Evolutionary conservation across 2,329 filamentous ascomycete genomes (phyloP), one percentile per base, ranked within the genome.

Genomic region (Lachnellula subtilissima): DNA sequence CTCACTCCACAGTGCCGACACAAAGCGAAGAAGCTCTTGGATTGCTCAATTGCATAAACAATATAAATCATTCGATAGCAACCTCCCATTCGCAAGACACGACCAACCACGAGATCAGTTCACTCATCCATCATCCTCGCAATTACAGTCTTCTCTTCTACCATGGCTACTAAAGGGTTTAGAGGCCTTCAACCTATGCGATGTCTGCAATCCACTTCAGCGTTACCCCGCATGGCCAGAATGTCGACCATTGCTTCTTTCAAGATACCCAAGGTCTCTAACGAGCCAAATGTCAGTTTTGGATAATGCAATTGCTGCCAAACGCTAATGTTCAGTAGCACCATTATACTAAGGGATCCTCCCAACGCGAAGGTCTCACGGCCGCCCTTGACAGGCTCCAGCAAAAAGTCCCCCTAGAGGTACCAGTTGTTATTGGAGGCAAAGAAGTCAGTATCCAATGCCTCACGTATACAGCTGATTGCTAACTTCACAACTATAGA

Each of bases 281-380:
- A 99, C 71, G 94, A 99, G 77, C 91, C 91, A n/a, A 99, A 97
- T 72, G 92, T 96, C 74, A 73, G 89, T 79, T 36, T 53, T 17
- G n/a, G 2, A 23, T 42, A 15, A 14, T 42, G 28, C 35, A 52
- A 42, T 36, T 50, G 14, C 25, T 32, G 43, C 45, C 28, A 15
- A 56, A 48, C 62, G 47, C 57, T 61, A 25, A 53, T 55, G 2
- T 8, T 50, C 2, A 55, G 55, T 65, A 97, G 91, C 88, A 95
- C 77, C 88, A 93, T 74, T 99, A 96, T 72, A 80, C 80, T 61
- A 94, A 94, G 72, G 90, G 86, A 58, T 94, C 92, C 1, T 74
- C 84, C 23, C 89, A 96, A 70, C 83, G 93, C 59, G 81, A 87
- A 66, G 86, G 85, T 62, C 82, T 99, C 50, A 82, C 84, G 48